Evolutionary conservation across 163 green algal species (phyloP).

Genomic region (Chlorella variabilis): DNA sequence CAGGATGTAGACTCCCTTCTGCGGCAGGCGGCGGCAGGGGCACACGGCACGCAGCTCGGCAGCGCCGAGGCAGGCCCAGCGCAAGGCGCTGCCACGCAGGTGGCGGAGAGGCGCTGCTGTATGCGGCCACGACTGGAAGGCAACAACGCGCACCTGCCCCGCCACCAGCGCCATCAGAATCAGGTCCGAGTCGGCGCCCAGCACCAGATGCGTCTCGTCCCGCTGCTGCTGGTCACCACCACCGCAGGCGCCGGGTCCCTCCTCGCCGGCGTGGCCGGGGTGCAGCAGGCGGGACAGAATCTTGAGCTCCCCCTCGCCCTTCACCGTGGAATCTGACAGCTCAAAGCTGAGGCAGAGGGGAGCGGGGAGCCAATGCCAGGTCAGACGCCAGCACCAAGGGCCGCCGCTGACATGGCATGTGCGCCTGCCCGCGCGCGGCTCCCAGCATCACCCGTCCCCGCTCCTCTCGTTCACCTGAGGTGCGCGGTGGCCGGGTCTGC

Average conservation of each 20-base stretch:
- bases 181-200: constrained; percentile 84
- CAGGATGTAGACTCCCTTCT: constrained; percentile 10
- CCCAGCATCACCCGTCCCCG: too few relatives aligned
- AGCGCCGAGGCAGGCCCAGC: too few relatives aligned
- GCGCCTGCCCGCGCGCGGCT: too few relatives aligned
- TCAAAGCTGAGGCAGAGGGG: constrained; percentile 60
- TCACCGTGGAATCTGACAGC: constrained; percentile 72
- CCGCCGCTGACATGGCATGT: too few relatives aligned
- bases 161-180: constrained; percentile 82
- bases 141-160: not conserved
- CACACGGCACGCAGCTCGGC: too few relatives aligned
- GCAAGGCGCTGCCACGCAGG: too few relatives aligned
- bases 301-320: constrained; percentile 93
- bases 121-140: not conserved
- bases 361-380: too few relatives aligned
- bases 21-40: not conserved
- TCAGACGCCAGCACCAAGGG: too few relatives aligned
- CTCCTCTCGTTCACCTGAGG: constrained; percentile 54
- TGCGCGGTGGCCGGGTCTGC: constrained; percentile 42
- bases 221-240: not conserved
- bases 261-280: constrained; percentile 16
- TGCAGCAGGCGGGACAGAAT: constrained; percentile 76
- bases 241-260: too few relatives aligned
- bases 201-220: constrained; percentile 57
- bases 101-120: too few relatives aligned